Conservation (phyloP, 345 rosid genomes). For the Eucalyptus leucophloia region DNA sequence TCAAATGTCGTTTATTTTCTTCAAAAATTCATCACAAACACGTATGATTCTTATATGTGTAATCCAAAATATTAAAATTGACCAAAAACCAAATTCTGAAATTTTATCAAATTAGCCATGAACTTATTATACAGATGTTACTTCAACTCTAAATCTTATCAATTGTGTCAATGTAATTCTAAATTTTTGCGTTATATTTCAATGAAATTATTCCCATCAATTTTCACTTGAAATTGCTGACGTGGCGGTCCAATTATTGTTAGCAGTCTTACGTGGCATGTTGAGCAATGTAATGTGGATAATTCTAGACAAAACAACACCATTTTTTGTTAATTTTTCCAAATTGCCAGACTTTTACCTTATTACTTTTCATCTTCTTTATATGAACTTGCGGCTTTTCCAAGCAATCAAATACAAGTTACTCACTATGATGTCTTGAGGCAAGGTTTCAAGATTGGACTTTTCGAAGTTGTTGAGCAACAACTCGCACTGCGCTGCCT, state of each 20-base stretch:
- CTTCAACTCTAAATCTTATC: too few relatives aligned
- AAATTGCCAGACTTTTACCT: not conserved
- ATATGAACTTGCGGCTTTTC: slow-evolving; percentile 53
- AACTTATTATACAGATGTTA: not conserved
- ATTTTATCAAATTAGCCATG: not conserved
- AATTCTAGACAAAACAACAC: too few relatives aligned
- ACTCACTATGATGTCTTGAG: slow-evolving; percentile 57
- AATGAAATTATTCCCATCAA: not conserved
- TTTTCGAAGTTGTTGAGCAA: slow-evolving; percentile 1
- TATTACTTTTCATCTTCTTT: not conserved
- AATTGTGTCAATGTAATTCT: not conserved
- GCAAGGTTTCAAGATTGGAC: slow-evolving; percentile 50
- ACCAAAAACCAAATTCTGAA: too few relatives aligned
- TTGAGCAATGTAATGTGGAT: too few relatives aligned
- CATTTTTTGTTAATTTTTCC: too few relatives aligned
- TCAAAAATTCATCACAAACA: not conserved
- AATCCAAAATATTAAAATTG: not conserved
- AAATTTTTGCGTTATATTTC: too few relatives aligned
- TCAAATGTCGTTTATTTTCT: not conserved
- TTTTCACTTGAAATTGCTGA: too few relatives aligned
- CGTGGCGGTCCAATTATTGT: accelerated
- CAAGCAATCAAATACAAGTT: not conserved
- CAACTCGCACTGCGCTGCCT: slow-evolving; percentile 21
- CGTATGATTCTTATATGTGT: too few relatives aligned
- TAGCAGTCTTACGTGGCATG: not conserved